Conservation (phyloP, 225 moss, liverwort and hornwort species). For the Ulota crispa region DNA sequence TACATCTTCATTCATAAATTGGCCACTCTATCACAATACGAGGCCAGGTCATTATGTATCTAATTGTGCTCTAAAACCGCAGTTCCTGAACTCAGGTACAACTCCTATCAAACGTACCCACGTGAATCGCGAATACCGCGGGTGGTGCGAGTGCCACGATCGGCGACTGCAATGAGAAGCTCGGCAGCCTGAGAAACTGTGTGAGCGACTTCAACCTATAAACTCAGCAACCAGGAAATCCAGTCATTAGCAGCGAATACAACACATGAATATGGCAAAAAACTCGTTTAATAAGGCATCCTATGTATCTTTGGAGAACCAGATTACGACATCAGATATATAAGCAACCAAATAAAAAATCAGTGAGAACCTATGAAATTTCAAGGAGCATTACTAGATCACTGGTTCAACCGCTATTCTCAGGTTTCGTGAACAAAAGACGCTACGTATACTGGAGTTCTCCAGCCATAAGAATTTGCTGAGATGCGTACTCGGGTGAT, state of each 20-base stretch:
- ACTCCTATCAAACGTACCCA: constrained; percentile 21
- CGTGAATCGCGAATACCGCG: constrained; percentile 37
- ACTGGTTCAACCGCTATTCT: neutral
- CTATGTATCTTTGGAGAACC: neutral
- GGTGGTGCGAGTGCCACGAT: constrained; percentile 22
- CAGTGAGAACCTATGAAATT: neutral
- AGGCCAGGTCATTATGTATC: neutral
- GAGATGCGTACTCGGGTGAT: neutral
- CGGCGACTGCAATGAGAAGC: constrained; percentile 36
- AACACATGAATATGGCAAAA: neutral
- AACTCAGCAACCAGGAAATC: constrained; percentile 9
- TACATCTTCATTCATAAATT: neutral
- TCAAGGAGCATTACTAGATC: neutral
- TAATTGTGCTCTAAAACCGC: neutral
- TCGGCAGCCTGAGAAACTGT: constrained; percentile 51
- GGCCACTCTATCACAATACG: neutral
- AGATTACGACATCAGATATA: neutral
- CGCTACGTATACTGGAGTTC: neutral
- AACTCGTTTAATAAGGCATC: neutral
- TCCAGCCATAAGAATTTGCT: neutral
- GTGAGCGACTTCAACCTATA: constrained; percentile 58
- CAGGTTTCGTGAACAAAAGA: constrained; percentile 9
- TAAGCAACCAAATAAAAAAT: neutral
- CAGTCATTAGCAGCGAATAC: constrained; percentile 16
- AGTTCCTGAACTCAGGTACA: constrained; percentile 5